Evolutionary conservation across 495 filamentous ascomycete species (phyloP), one percentile per base, ranked within the genome.

Genomic region (Pyronema domesticum): DNA sequence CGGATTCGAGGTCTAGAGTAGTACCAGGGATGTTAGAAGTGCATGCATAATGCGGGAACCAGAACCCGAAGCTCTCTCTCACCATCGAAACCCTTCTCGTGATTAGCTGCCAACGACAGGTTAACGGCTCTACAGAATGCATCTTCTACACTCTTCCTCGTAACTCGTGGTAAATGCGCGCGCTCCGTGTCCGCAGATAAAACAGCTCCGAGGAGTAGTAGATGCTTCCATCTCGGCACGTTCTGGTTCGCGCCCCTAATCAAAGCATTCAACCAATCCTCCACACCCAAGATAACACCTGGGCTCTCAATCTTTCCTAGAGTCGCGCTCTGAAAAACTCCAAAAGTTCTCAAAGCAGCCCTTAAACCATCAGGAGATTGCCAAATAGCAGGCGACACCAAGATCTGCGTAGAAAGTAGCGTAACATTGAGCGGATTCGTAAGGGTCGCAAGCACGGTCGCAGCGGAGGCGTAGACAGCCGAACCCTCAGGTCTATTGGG

Each of bases 361-460:
- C 76, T 75, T 35, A 98, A 72, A 44, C 80, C 81, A 57, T 89
- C 79, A 44, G 58, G 63, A 7, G 76, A 75, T 33, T 79, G 71
- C 91, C 91, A 98, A 68, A 98, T 78, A 1, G 89, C 85, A 1
- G 85, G 88, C 0, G 89, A 81, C 8, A 77, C 78, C 18, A 98
- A 78, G 37, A 95, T 74, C 55, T 95, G 88, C n/a, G 86, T 86
- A 0, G 88, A 85, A 47, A 98, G 79, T 3, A 98, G 76, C 7
- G 83, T 85, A 59, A 95, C 68, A 61, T 98, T 98, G 36, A 94
- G 74, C 9, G 89, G 91, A 60, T 98, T 98, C 36, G 78, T 80
- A 39, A 98, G 79, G 35, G 80, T 78, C 17, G 85, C 81, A 19
- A 98, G 73, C 30, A 98, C 78, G 23, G 83, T 80, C 30, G 83